Conservation (phyloP, 805 yeast genomes). For the Wickerhamomyces hampshirensis region DNA sequence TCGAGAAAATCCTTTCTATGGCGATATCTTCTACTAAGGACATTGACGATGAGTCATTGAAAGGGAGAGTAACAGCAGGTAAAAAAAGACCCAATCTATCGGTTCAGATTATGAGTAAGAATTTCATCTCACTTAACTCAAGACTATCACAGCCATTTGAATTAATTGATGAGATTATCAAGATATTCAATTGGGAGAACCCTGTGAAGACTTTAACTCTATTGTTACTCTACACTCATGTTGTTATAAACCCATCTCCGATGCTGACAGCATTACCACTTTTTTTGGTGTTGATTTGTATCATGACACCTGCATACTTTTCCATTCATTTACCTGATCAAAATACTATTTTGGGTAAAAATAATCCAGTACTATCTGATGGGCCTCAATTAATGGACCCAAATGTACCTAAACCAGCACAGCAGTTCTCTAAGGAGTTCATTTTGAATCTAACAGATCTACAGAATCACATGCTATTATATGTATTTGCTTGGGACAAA, state of each 20-base stretch:
- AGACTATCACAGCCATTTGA: conserved; percentile 60
- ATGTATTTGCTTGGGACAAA: conserved; percentile 58
- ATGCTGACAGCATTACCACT: conserved; percentile 50
- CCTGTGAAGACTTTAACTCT: conserved; percentile 59
- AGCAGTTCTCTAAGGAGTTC: conserved; percentile 76
- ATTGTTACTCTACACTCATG: conserved; percentile 43
- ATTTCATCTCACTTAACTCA: conserved; percentile 57
- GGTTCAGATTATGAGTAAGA: conserved; percentile 63
- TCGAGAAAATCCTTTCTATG: conserved; percentile 68
- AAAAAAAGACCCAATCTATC: conserved; percentile 64
- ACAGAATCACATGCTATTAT: conserved; percentile 73
- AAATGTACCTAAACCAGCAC: conserved; percentile 48
- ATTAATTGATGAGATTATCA: conserved; percentile 50
- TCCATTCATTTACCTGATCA: conserved; percentile 60
- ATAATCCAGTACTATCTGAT: conserved; percentile 42
- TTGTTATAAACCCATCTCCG: conserved; percentile 56
- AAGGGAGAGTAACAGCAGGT: conserved; percentile 55
- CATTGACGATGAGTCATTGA: conserved; percentile 38
- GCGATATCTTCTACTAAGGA: conserved; percentile 63
- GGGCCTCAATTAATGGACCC: conserved; percentile 31
- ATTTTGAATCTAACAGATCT: conserved; percentile 74
- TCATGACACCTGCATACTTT: conserved; percentile 65
- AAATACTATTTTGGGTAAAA: conserved; percentile 24
- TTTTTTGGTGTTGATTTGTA: conserved; percentile 44
- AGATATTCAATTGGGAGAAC: conserved; percentile 58